Conservation (phyloP, 208 protist genomes). For the Balamuthia mandrillaris region DNA sequence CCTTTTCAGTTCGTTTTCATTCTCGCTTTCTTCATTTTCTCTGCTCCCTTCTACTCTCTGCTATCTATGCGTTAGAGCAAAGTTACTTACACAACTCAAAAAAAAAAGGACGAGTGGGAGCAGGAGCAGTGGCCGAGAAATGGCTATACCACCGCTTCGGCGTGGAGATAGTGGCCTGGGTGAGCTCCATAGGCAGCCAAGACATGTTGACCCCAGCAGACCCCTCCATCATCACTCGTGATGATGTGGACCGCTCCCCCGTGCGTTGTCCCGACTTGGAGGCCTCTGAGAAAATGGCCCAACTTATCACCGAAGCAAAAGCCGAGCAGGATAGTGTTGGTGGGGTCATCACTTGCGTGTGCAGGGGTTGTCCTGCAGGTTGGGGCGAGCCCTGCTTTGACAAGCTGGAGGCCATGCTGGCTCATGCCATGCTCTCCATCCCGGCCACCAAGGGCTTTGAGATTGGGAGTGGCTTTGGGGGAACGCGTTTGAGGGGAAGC, state of each 20-base stretch:
- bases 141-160: slow-evolving; percentile 64
- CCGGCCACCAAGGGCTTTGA: slow-evolving; percentile 77
- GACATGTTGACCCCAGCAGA: background rate
- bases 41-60: no score
- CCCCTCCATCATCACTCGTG: slow-evolving; percentile 57
- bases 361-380: slow-evolving; percentile 60
- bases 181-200: slow-evolving; percentile 44
- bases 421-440: slow-evolving; percentile 81
- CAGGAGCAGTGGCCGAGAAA: slow-evolving; percentile 74
- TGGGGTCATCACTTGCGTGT: slow-evolving; percentile 67
- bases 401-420: slow-evolving; percentile 75
- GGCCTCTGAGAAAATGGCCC: slow-evolving; percentile 45
- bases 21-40: no score
- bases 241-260: slow-evolving; percentile 57
- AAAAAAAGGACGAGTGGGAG: slow-evolving; percentile 74
- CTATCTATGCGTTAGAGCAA: background rate
- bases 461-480: slow-evolving; percentile 50
- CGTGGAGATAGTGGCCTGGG: slow-evolving; percentile 70
- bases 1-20: no score
- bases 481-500: slow-evolving; percentile 62
- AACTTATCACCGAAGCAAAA: slow-evolving; percentile 45
- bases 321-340: slow-evolving; percentile 67
- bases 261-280: slow-evolving; percentile 66
- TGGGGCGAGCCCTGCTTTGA: slow-evolving; percentile 78
- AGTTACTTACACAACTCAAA: background rate